phyloP scores from a whole-genome alignment of 2,329 filamentous ascomycete genomes.

The Calonectria crousiana region DNA sequence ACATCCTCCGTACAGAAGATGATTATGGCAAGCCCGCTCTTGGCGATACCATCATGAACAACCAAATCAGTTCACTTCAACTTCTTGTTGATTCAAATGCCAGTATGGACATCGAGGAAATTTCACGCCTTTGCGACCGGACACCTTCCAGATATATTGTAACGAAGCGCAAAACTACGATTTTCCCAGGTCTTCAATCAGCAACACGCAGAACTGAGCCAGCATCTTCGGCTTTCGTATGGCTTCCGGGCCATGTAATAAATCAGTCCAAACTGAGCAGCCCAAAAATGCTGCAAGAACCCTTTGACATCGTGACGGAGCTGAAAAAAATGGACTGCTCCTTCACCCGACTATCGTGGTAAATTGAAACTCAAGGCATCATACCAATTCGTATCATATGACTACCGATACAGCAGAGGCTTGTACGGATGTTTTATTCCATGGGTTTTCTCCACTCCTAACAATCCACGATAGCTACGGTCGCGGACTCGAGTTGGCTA shows the following conservation, averaged over 20 bases:
- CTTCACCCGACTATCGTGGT: neutral
- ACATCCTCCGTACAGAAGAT: neutral
- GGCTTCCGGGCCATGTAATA: neutral
- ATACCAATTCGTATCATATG: neutral
- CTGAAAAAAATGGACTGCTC: neutral
- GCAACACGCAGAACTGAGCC: neutral
- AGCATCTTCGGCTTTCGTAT: neutral
- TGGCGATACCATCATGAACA: neutral
- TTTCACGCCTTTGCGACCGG: neutral
- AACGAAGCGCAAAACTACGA: too few species aligned
- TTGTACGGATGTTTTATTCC: neutral
- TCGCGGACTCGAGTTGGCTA: neutral
- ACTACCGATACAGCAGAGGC: neutral
- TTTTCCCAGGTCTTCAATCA: neutral
- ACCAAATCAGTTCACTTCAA: neutral
- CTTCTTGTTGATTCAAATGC: neutral
- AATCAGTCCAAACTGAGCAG: neutral
- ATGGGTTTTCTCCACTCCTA: neutral
- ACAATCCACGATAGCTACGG: neutral
- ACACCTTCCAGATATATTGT: too few species aligned
- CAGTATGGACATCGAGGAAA: neutral
- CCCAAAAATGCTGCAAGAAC: neutral
- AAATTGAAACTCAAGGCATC: neutral
- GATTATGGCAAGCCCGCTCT: neutral
- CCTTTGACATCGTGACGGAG: neutral